Percentiles rank a stretch among this genome's conserved stretches.
Conservation (phyloP, 2,329 filamentous ascomycete species). For the Thelonectria olida region DNA sequence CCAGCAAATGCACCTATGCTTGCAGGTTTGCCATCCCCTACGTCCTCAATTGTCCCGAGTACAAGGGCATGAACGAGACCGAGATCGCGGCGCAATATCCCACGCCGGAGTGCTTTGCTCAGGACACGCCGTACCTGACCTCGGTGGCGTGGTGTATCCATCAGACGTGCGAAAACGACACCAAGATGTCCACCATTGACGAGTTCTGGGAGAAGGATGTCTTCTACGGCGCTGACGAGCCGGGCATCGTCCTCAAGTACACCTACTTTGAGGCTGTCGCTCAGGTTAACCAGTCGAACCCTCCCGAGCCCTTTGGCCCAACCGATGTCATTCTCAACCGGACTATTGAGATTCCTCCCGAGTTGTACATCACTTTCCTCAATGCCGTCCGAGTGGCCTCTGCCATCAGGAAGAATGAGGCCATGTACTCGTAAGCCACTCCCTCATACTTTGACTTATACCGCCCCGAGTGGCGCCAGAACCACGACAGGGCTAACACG, state of each 20-base stretch:
- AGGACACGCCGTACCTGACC: conserved; percentile 28
- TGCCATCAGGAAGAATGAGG: conserved; percentile 17
- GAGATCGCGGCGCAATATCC: conserved; percentile 25
- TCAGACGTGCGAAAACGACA: not conserved
- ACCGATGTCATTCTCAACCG: conserved; percentile 23
- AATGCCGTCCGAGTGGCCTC: conserved; percentile 24
- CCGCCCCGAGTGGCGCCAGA: no score
- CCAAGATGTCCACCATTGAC: conserved; percentile 22
- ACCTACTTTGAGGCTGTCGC: conserved; percentile 26
- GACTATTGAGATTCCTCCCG: conserved; percentile 21
- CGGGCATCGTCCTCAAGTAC: conserved; percentile 13
- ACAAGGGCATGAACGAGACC: conserved; percentile 25
- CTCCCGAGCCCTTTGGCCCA: conserved; percentile 1
- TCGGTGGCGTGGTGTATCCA: conserved; percentile 34
- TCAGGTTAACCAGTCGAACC: conserved; percentile 12
- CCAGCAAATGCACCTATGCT: conserved; percentile 21
- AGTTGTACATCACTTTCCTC: conserved; percentile 12
- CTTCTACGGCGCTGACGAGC: conserved; percentile 22
- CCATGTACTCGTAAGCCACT: conserved; percentile 31
- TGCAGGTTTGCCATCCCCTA: conserved; percentile 27
- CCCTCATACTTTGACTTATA: no score
- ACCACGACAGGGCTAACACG: no score
- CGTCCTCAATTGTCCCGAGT: conserved; percentile 34
- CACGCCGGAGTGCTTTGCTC: conserved; percentile 25
- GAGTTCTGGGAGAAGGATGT: conserved; percentile 29